phyloP scores from a whole-genome alignment of 768 basidiomycete species.

The Lenzites betulinus region DNA sequence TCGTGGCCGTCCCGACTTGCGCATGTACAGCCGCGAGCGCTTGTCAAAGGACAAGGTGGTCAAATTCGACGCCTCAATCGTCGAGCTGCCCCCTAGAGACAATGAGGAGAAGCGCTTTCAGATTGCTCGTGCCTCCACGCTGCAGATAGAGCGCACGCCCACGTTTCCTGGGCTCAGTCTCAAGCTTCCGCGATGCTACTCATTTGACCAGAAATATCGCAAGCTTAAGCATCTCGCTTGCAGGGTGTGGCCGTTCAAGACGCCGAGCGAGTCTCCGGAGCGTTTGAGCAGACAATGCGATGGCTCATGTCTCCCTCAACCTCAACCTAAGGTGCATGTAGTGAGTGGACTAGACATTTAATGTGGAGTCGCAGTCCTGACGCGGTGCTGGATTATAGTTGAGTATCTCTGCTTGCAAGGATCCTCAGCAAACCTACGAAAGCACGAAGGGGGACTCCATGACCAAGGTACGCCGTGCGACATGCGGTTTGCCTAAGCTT shows the following conservation, averaged over 20 bases:
- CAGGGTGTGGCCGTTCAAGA: background rate
- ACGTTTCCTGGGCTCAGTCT: background rate
- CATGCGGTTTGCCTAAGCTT: background rate
- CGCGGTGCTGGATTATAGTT: background rate
- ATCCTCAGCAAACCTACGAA: constrained; percentile 25
- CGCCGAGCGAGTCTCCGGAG: constrained; percentile 16
- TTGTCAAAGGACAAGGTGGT: background rate
- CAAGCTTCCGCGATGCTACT: background rate
- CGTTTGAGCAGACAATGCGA: constrained; percentile 5
- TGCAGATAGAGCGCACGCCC: background rate
- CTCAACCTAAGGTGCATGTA: background rate
- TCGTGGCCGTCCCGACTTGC: background rate
- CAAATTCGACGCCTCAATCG: background rate
- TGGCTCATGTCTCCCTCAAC: constrained; percentile 18
- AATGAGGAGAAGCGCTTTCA: background rate
- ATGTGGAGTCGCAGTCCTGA: background rate
- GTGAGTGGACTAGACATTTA: background rate
- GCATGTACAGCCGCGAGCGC: background rate
- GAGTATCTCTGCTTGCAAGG: constrained; percentile 24
- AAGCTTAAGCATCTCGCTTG: background rate
- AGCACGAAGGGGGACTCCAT: constrained; percentile 11
- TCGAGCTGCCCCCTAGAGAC: background rate
- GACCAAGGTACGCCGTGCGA: constrained; percentile 9
- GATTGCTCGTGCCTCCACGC: background rate
- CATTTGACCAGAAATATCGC: background rate